Conservation (phyloP, 176 grass and related monocot genomes). For the Echinochloa phyllopogon region DNA sequence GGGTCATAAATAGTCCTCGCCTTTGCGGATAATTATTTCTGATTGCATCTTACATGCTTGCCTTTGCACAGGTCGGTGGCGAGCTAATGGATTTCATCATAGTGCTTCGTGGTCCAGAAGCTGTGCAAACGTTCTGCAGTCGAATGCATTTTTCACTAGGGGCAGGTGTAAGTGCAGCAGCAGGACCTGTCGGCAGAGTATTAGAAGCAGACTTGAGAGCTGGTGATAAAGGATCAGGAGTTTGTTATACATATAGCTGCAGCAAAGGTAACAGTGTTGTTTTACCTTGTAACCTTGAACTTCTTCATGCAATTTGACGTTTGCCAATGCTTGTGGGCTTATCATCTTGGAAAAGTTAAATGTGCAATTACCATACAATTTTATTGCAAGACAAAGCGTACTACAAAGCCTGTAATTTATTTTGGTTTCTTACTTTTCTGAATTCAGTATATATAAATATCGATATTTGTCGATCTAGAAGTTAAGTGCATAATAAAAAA, state of each 20-base stretch:
- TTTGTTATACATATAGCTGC: constrained; percentile 94
- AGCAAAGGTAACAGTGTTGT: constrained; percentile 75
- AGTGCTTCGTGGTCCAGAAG: constrained; percentile 71
- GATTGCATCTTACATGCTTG: constrained; percentile 29
- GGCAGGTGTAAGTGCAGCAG: constrained; percentile 83
- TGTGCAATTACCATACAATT: not conserved
- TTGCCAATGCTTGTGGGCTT: not conserved
- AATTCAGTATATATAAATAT: not conserved
- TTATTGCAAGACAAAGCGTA: not conserved
- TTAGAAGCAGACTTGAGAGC: constrained; percentile 87
- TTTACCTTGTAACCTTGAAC: not conserved
- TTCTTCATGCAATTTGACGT: not conserved
- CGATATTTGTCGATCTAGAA: not conserved
- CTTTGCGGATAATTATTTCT: not conserved
- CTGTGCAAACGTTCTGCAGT: constrained; percentile 82
- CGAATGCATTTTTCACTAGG: constrained; percentile 85
- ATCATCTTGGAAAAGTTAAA: not conserved
- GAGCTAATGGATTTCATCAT: constrained; percentile 90
- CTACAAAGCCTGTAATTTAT: not conserved
- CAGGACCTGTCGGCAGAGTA: constrained; percentile 84
- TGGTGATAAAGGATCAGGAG: constrained; percentile 74
- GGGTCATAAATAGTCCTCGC: not conserved
- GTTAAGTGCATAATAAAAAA: not conserved
- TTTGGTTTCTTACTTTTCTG: not conserved
- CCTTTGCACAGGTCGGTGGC: constrained; percentile 62